phyloP scores from a whole-genome alignment of 208 protist species.

The Trypanosoma brucei region DNA sequence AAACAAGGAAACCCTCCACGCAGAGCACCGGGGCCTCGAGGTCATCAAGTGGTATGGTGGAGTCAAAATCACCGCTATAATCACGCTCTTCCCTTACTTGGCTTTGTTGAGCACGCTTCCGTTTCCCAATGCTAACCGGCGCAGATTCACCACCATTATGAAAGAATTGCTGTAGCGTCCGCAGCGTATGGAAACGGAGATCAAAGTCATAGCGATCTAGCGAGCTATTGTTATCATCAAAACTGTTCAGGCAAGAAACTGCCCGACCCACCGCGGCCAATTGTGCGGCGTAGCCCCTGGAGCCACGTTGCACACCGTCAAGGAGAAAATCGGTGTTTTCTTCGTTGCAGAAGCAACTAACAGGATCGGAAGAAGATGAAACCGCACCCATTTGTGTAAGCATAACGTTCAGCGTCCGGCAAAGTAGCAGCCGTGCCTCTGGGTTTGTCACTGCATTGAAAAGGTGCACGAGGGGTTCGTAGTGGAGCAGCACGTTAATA shows the following conservation, averaged over 20 bases:
- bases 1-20: constrained; percentile 45
- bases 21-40: constrained; percentile 42
- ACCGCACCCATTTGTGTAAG: constrained; percentile 3
- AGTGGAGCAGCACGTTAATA: constrained; percentile 41
- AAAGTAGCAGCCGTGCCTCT: constrained; percentile 59
- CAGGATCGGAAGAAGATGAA: neutral
- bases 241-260: constrained; percentile 74
- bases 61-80: constrained; percentile 63
- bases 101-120: neutral
- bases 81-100: constrained; percentile 30
- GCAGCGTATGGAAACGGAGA: constrained; percentile 79
- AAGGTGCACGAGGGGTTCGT: constrained; percentile 58
- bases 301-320: constrained; percentile 7
- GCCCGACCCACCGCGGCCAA: constrained; percentile 56
- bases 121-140: neutral
- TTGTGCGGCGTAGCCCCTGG: constrained; percentile 25
- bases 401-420: constrained; percentile 31
- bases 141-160: constrained; percentile 60
- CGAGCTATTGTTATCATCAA: constrained; percentile 35
- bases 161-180: constrained; percentile 76
- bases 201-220: constrained; percentile 85
- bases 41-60: constrained; percentile 54
- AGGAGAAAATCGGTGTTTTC: too few species aligned
- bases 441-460: constrained; percentile 78
- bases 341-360: too few species aligned